These are phyloP conservation scores for Melocanna baccifera DNA, from an alignment of 176 grass and related monocot genomes.

Conservation along the genomic window DNA sequence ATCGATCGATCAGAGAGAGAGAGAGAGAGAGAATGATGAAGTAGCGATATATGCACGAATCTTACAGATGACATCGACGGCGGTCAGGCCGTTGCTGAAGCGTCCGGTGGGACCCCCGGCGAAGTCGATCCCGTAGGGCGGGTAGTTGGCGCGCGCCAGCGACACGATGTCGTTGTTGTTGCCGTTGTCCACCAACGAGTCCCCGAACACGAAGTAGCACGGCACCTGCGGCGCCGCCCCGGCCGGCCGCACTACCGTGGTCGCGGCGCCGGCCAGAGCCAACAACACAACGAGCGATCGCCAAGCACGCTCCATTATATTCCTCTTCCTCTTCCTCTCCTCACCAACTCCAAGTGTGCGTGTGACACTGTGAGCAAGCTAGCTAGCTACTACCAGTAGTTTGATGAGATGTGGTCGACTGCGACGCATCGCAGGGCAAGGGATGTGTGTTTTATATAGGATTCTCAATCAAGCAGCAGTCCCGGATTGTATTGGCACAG, in stretches of 20 bases:
- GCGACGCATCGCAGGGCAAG: neutral
- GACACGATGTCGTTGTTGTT: conserved; percentile 90
- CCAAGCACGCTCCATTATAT: neutral
- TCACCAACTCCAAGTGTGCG: neutral
- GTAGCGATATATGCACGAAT: neutral
- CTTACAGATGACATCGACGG: conserved; percentile 72
- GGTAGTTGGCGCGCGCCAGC: conserved; percentile 78
- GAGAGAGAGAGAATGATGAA: too few species aligned
- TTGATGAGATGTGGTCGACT: neutral
- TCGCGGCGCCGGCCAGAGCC: neutral
- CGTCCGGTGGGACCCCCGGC: conserved; percentile 63
- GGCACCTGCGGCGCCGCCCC: conserved; percentile 56
- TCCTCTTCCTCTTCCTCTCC: neutral
- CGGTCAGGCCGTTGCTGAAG: conserved; percentile 87
- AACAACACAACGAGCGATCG: neutral
- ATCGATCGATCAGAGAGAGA: neutral
- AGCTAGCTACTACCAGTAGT: neutral
- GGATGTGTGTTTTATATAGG: conserved; percentile 18
- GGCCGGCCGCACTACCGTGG: neutral
- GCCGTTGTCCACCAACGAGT: conserved; percentile 90
- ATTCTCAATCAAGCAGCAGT: neutral
- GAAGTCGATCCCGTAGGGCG: conserved; percentile 88
- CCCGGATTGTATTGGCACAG: conserved; percentile 1
- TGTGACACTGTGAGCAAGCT: neutral
- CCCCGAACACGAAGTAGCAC: conserved; percentile 92